These are phyloP conservation scores for Filobasidium uniguttulatum DNA, from an alignment of 1,284 basidiomycete genomes.

Conservation along the genomic window DNA sequence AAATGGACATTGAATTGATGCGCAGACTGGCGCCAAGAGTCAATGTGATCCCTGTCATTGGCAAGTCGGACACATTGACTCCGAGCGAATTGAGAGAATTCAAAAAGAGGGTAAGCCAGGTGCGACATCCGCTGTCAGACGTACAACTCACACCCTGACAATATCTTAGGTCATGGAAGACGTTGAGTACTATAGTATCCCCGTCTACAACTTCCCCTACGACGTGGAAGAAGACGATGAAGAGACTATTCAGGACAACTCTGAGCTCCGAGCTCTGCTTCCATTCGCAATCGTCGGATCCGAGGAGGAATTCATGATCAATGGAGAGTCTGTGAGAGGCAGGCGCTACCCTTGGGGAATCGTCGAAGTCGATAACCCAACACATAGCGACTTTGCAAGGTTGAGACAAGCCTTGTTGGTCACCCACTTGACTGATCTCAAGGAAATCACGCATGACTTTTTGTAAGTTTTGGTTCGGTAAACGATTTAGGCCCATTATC, in stretches of 20 bases:
- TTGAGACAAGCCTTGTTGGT: conserved; percentile 79
- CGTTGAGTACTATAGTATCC: conserved; percentile 96
- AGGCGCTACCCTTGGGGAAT: conserved; percentile 95
- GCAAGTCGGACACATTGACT: conserved; percentile 91
- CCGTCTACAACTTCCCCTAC: conserved; percentile 99
- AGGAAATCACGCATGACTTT: conserved; percentile 85
- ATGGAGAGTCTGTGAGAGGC: conserved; percentile 80
- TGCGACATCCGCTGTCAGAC: neutral
- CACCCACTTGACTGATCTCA: conserved; percentile 88
- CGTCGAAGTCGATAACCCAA: conserved; percentile 95
- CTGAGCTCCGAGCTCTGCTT: conserved; percentile 75
- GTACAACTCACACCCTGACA: neutral
- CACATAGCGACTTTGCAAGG: conserved; percentile 92
- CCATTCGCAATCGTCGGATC: conserved; percentile 97
- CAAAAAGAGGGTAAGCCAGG: conserved; percentile 71
- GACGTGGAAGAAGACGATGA: conserved; percentile 98
- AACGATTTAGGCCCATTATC: neutral
- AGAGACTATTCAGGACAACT: conserved; percentile 96
- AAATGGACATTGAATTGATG: conserved; percentile 99
- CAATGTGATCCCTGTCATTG: conserved; percentile 98
- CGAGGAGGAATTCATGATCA: conserved; percentile 87
- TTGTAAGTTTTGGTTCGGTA: conserved; percentile 31
- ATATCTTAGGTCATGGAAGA: conserved; percentile 87
- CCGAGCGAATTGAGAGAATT: conserved; percentile 81
- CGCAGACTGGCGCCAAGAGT: conserved; percentile 87